Base-by-base conservation (phyloP, 2,329 filamentous ascomycete genomes). In the Fusarium metavorans region DNA sequence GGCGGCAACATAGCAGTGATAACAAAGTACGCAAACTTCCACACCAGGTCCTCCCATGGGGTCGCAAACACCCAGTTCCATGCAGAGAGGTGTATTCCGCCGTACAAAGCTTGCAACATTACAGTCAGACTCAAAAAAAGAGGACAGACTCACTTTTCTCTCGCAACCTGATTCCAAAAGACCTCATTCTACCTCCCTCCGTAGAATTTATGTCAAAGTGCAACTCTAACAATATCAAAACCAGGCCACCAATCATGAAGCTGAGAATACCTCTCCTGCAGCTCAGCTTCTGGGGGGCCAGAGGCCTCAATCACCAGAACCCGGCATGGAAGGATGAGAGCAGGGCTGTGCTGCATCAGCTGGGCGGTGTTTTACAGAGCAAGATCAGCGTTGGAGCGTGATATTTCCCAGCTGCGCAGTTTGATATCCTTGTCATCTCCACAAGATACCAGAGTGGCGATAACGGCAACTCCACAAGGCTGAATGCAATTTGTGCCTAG, bases 41-140 rank as follows among this genome's bases (percentile, higher is more conserved):
- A 66, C 25, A 66, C 9, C 8, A 61, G 5, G 2, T 41, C 6
- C 27, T 61, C 64, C 7, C 16, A 7, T 1, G 13, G 2, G 10
- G 23, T 66, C 4, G 64, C 56, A 6, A 66, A 66, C 1, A 25
- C 14, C 35, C 34, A 66, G n/a, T 25, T 41, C 64, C 56, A 61
- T 1, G 64, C 41, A 1, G 56, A 16, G 2, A 66, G 25, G 11
- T 66, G 56, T 9, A 66, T 32, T 1, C 64, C 64, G 9, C 54
- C 56, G 13, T 66, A 61, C 2, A 32, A 2, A 1, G 11, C 43
- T 0, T 56, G 54, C 6, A 65, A 18, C 1, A 14, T 9, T 3
- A 65, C 14, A 1, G 63, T 52, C 5, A 66, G 43, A 6, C n/a
- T n/a, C 2, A 39, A 18, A 25, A 57, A 16, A 32, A 20, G 11